Conservation (phyloP, 352 stramenopile species). For the Phytophthora citricola region DNA sequence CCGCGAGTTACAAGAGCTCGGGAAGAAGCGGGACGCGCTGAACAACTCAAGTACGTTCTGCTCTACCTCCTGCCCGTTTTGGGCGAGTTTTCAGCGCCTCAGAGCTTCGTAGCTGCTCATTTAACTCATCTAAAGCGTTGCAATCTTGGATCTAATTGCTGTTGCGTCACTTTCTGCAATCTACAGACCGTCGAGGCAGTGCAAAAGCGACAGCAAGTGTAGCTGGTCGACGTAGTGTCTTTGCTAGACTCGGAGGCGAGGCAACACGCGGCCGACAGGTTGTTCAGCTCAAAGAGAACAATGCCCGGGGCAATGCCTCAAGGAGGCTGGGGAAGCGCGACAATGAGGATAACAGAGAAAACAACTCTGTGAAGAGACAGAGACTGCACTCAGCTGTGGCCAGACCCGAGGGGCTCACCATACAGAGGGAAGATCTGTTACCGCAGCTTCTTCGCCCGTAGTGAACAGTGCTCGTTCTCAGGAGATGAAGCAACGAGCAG, state of each 20-base stretch:
- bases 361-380: constrained; percentile 43
- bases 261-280: constrained; percentile 25
- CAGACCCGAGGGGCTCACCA: constrained; percentile 33
- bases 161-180: constrained; percentile 4
- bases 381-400: constrained; percentile 48
- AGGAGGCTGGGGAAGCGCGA: constrained; percentile 44
- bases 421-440: constrained; percentile 14
- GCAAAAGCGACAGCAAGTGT: neutral
- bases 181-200: constrained; percentile 31
- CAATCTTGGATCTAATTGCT: constrained; percentile 32
- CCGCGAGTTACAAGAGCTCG: constrained; percentile 55
- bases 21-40: constrained; percentile 62
- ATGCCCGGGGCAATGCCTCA: constrained; percentile 23
- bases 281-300: constrained; percentile 40
- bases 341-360: constrained; percentile 29
- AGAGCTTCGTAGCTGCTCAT: constrained; percentile 1
- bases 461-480: constrained; percentile 23
- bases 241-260: constrained; percentile 46
- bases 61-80: neutral
- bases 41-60: constrained; percentile 37
- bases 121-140: constrained; percentile 3
- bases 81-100: neutral
- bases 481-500: constrained; percentile 57
- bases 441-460: constrained; percentile 15
- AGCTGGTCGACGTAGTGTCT: constrained; percentile 30